A percentile compares a stretch with the other conserved stretches of the same genome.
Evolutionary conservation across 2,329 filamentous ascomycete genomes (phyloP).

Genomic region (Fusarium sp.): DNA sequence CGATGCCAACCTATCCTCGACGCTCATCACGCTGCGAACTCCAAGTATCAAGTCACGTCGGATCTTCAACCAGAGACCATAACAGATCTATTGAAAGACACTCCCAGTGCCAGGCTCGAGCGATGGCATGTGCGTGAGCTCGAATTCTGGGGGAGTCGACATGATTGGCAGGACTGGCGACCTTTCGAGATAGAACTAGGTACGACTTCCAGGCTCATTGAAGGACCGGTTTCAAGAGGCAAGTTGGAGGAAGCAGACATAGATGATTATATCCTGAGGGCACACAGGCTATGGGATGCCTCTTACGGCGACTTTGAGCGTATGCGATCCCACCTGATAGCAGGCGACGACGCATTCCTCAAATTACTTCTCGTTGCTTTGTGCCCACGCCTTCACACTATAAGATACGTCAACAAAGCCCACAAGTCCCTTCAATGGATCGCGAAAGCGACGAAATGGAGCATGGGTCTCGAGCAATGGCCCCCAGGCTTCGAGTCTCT

Average conservation of each 20-base stretch:
- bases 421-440: constrained; percentile 15
- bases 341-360: constrained; percentile 27
- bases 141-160: constrained; percentile 36
- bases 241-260: background rate
- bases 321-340: background rate
- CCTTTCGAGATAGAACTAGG: background rate
- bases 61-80: constrained; percentile 6
- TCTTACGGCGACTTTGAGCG: background rate
- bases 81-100: background rate
- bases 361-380: constrained; percentile 34
- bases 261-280: background rate
- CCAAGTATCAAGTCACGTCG: constrained; percentile 8
- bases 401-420: constrained; percentile 15
- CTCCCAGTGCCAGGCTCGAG: background rate
- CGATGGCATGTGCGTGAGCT: constrained; percentile 34
- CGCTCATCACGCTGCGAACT: constrained; percentile 11
- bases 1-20: background rate
- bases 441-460: constrained; percentile 1
- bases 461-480: background rate
- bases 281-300: constrained; percentile 3
- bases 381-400: constrained; percentile 26
- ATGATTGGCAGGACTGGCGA: constrained; percentile 28
- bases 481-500: constrained; percentile 35
- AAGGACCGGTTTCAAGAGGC: background rate
- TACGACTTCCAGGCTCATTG: background rate